Evolutionary conservation across 495 filamentous ascomycete species (phyloP), one percentile per base, ranked within the genome.

Genomic region (Cryomyces minteri): DNA sequence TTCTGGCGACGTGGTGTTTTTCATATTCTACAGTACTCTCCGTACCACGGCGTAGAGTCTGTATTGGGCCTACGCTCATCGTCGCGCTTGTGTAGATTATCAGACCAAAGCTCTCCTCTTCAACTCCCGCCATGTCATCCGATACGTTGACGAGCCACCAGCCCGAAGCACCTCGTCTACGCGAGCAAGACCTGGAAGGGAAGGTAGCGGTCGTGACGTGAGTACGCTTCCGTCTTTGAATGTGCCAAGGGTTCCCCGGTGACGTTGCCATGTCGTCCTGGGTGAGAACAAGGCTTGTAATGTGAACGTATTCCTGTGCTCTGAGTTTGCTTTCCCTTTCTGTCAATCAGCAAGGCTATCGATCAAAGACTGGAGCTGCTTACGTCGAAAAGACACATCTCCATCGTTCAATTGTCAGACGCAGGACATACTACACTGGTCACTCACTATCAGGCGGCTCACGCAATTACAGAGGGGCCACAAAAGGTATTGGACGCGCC

Each of bases 401-500:
- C 18, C 18, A 25, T 25, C 18, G 18, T 25, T 25, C 18, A 25
- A 25, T 25, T 25, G 18, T 25, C 18, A 2, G 18, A 25, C 18
- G 18, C 18, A 25, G 18, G 2, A 25, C 18, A 25, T 25, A 2
- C 18, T 25, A 25, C 18, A 25, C 18, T 25, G 18, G 2, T 25
- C 18, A 25, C 18, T 25, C 2, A 37, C 31, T 46, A 37, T 39
- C 5, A 4, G 3, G 25, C 38, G 33, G 6, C 29, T 40, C 36
- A 10, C 12, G 30, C 41, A 52, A 49, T 2, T 38, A 10, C 12
- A 38, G 34, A 14, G 54, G 54, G n/a, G 54, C 51, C 41, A 51
- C 48, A 4, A 51, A 54, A 57, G 54, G 54, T 38, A 57, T 57
- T 33, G 54, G 54, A 25, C 52, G 54, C 6, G 49, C 54, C 41